phyloP scores from a whole-genome alignment of 306 rosid genomes.

The Vigna hirtella region DNA sequence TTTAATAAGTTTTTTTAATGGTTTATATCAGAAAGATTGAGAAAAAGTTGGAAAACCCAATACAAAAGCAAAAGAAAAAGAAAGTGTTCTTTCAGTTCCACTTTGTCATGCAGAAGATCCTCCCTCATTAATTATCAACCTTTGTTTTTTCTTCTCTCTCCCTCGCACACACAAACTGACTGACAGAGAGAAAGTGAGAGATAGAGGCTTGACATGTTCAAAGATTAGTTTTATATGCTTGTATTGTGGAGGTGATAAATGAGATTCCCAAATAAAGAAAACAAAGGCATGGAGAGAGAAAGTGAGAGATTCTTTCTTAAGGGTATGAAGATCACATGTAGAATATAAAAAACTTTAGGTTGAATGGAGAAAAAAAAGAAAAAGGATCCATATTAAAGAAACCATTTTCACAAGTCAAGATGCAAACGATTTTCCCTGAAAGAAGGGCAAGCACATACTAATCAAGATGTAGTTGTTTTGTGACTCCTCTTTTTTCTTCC shows the following conservation, averaged over 20 bases:
- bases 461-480: conserved; percentile 40
- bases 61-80: conserved; percentile 27
- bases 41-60: conserved; percentile 14
- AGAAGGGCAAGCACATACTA: conserved; percentile 63
- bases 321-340: conserved; percentile 65
- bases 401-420: conserved; percentile 63
- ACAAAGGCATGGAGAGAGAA: conserved; percentile 42
- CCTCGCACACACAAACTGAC: conserved; percentile 41
- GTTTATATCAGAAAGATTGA: too few relatives aligned
- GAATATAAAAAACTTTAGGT: conserved; percentile 57
- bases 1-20: too few relatives aligned
- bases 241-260: conserved; percentile 72
- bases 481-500: conserved; percentile 19
- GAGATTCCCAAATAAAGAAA: conserved; percentile 68
- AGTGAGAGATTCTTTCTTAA: conserved; percentile 50
- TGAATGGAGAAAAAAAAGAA: conserved; percentile 43
- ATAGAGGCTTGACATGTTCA: conserved; percentile 70
- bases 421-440: conserved; percentile 60
- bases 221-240: conserved; percentile 70
- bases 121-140: conserved; percentile 48
- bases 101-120: conserved; percentile 54
- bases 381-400: conserved; percentile 40
- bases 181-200: conserved; percentile 55
- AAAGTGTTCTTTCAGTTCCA: conserved; percentile 42
- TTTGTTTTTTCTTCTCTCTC: conserved; percentile 11